Evolutionary conservation across 148 eudicot genomes (phyloP).

Genomic region (Talinum fruticosum): DNA sequence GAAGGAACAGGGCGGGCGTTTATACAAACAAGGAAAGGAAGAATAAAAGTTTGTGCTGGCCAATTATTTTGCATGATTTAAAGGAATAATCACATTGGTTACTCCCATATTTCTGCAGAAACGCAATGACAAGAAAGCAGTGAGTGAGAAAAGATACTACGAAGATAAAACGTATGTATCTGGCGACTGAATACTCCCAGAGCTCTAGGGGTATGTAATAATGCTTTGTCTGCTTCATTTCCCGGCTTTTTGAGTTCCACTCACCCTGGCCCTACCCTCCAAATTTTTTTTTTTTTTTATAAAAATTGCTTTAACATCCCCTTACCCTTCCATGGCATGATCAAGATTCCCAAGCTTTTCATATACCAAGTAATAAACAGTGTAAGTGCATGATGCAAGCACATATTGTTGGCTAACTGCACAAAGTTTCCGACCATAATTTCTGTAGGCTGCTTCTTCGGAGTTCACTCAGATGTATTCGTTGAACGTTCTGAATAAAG

Average conservation of each 20-base stretch:
- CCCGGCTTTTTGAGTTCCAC: neutral
- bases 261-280: too few species aligned
- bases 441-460: constrained; percentile 22
- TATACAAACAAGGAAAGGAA: neutral
- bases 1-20: neutral
- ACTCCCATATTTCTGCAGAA: constrained; percentile 45
- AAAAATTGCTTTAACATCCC: too few species aligned
- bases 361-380: too few species aligned
- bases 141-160: constrained; percentile 79
- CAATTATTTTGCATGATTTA: neutral
- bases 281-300: too few species aligned
- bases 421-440: constrained; percentile 2
- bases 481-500: constrained; percentile 2
- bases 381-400: neutral
- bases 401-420: neutral
- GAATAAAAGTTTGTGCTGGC: too few species aligned
- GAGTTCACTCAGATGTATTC: constrained; percentile 16
- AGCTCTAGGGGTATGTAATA: constrained; percentile 5
- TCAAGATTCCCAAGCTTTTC: too few species aligned
- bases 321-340: too few species aligned
- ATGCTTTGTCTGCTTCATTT: neutral
- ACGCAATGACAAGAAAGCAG: constrained; percentile 88
- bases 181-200: constrained; percentile 43
- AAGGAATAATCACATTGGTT: neutral
- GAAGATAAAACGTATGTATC: constrained; percentile 64